Base-by-base conservation (phyloP, 768 basidiomycete genomes). In the Lentinula sp. region DNA sequence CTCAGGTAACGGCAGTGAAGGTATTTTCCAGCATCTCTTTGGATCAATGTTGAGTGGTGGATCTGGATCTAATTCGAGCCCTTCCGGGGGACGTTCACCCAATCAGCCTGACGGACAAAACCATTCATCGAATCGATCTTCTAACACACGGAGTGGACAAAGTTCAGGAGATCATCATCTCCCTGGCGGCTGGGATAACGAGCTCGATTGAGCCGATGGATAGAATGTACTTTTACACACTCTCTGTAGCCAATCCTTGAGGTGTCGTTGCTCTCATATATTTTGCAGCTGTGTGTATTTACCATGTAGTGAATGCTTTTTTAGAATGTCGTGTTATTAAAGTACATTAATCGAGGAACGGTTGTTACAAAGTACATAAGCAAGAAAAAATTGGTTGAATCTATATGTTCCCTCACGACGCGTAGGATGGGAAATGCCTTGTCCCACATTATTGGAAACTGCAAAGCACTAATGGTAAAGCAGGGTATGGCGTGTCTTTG, bases 171-270 rank as follows among this genome's bases (percentile, higher is more conserved):
- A 32, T 61, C 68, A 35, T 69, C 71, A 15, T 61, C 68, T 74
- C 43, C 73, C 73, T 1, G 74, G 73, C 18, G 71, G 66, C 34
- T 75, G 73, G 73, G 66, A 67, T 10, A 73, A 75, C 3, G 73
- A 75, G 55, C 64, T 71, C 48, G 73, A 74, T 48, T 75, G 58
- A 74, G 16, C 3, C 11, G 37, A 39, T 39, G 37, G 37, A 39
- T 13, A 15, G 16, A 5, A 39, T 35, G 55, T 21, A 15, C 18
- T 42, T 3, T 15, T 7, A 18, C 23, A 32, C 6, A 5, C 8
- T 45, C 8, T 45, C 1, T 42, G 55, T 51, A 51, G 15, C 32
- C 11, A 21, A 51, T 5, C n/a, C 16, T 32, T 28, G 2, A 13
- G 4, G 28, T 51, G 13, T 51, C 28, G 13, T 16, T 34, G 32